phyloP scores from a whole-genome alignment of 768 basidiomycete genomes.

The Antrodiella citrinella region DNA sequence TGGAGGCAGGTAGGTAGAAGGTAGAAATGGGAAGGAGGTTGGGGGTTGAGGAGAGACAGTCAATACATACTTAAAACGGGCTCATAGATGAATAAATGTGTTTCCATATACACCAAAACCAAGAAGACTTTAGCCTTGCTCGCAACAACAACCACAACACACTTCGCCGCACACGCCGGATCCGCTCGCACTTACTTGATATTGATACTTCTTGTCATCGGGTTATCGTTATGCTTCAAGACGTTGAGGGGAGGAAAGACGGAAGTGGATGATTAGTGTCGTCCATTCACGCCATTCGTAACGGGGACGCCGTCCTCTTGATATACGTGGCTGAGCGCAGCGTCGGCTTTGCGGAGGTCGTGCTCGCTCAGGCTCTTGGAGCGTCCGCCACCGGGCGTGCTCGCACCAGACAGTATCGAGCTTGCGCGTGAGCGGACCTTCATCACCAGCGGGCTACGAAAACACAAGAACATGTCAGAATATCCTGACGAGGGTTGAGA shows the following conservation, averaged over 20 bases:
- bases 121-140: not conserved
- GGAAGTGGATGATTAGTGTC: slow-evolving; percentile 1
- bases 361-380: slow-evolving; percentile 80
- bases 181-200: too few species aligned
- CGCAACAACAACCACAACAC: not conserved
- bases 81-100: not conserved
- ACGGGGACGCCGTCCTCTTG: slow-evolving; percentile 11
- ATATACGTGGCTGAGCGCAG: slow-evolving; percentile 63
- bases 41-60: not conserved
- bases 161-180: too few species aligned
- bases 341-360: slow-evolving; percentile 83
- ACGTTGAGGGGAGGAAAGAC: not conserved
- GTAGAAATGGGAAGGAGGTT: not conserved
- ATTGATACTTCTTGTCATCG: too few species aligned
- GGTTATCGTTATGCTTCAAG: too few species aligned
- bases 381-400: slow-evolving; percentile 81
- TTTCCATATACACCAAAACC: not conserved
- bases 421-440: slow-evolving; percentile 80
- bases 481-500: slow-evolving; percentile 5
- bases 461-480: too few species aligned
- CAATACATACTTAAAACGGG: not conserved
- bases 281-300: slow-evolving; percentile 17
- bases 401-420: slow-evolving; percentile 66
- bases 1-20: not conserved
- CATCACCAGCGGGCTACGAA: slow-evolving; percentile 72